Base-by-base conservation (phyloP, 1,284 basidiomycete species). In the Malassezia sympodialis region DNA sequence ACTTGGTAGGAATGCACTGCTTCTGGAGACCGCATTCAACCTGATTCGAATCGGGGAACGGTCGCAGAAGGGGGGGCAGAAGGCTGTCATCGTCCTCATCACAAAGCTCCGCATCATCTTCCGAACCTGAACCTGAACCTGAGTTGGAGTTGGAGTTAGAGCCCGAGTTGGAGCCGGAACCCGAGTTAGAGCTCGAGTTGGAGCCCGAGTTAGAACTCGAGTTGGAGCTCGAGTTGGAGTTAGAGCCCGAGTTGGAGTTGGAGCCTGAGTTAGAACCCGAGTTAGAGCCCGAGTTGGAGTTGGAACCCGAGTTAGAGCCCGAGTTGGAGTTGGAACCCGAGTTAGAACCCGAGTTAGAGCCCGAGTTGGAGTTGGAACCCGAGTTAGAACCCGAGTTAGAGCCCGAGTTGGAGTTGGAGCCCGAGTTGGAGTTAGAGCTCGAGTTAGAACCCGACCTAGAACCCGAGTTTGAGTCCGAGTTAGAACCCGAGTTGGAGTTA, bases 51-150 rank as follows among this genome's bases (percentile, higher is more conserved):
- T 21, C 30, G 8, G 55, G 55, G 55, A 57, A 57, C n/a, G 45
- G 45, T 10, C 47, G 49, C 14, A 57, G 45, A 12, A 57, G 51
- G 6, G 55, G 55, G 8, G 55, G 55, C 19, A 57, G 46, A 14
- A 44, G 39, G 31, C 50, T 51, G 39, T 40, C 35, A 35, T 34
- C 40, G n/a, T 43, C 37, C 6, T 27, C 21, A 17, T 56, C 53
- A 30, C 53, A 56, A 14, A 42, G 14, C 17, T 56, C 53, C 12
- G 26, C 17, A 24, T 51, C 42, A 19, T 45, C 31, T 19, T 44
- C 4, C 43, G 51, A 53, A 24, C 2, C 17, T 8, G 49, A 51
- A 40, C 19, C n/a, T n/a, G n/a, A n/a, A n/a, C n/a, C n/a, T n/a
- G n/a, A n/a, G n/a, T n/a, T n/a, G n/a, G n/a, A n/a, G n/a, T n/a